Base-by-base conservation (phyloP, 2,329 filamentous ascomycete genomes). In the Trichoderma koningii region DNA sequence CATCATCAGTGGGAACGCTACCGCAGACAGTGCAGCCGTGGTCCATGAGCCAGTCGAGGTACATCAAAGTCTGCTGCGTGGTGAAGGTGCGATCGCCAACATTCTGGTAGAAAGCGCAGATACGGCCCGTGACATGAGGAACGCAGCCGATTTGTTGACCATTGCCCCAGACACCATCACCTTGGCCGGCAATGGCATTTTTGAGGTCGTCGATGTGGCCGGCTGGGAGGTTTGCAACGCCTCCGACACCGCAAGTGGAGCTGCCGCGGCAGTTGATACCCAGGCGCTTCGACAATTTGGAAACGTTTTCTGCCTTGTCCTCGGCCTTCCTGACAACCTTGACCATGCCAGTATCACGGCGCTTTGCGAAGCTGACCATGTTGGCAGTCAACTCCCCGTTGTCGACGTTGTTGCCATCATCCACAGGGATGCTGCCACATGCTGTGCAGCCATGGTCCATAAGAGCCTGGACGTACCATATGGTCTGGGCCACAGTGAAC, bases 51-150 rank as follows among this genome's bases (percentile, higher is more conserved):
- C 26, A 21, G n/a, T 51, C 50, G 9, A 65, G 61, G 28, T 55
- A 66, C 19, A 23, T n/a, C 14, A 65, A 17, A 10, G 50, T 50
- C 38, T 66, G 65, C 26, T 51, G 56, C 53, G 65, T 68, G 64
- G 48, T 65, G 55, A 66, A 68, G 1, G 9, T 17, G 3, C 66
- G 65, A 17, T 15, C 17, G 17, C 61, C 66, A 55, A 66, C 56
- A 34, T 68, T 68, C 30, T 68, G 65, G 52, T 65, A 68, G 34
- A 66, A 67, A 1, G 64, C 62, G 23, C 65, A 68, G 30, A 68
- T 52, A 7, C 52, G 62, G 34, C 66, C 66, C 10, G 61, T 65
- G 28, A 55, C 56, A 41, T 65, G 61, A 7, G 45, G 5, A 12
- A 66, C 61, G 41, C 65, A 66, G n/a, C 56, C 66, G 55, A 68